Base-by-base conservation (phyloP, 495 filamentous ascomycete genomes). In the Xylona heveae region DNA sequence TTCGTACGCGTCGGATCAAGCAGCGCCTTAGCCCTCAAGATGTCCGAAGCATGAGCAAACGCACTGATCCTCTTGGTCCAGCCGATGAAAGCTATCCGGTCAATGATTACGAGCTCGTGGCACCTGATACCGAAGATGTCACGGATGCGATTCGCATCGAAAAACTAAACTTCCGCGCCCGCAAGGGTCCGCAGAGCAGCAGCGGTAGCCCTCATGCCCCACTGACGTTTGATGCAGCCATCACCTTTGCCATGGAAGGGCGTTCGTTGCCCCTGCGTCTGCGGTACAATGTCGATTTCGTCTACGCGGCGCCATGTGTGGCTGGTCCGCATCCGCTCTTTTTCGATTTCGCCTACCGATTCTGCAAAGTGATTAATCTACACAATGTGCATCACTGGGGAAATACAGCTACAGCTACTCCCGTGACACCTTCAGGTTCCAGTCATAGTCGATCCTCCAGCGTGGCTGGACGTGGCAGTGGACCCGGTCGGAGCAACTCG, bases 281-380 rank as follows among this genome's bases (percentile, higher is more conserved):
- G 19, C 53, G 52, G 16, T 73, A 66, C 38, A 64, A 80, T 45
- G 71, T 77, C 15, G 58, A 58, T 22, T 80, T 76, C 42, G 59
- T 80, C 37, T 46, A 52, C 21, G 69, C 71, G 2, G 74, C 62
- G 51, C 69, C 74, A 12, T 80, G 74, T 46, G 52, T 58, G n/a
- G 57, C 64, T 26, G 74, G 74, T 2, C 74, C 71, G 18, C 74
- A 80, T 36, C 61, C 67, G 12, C 53, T 80, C 20, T 78, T 74
- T 40, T 73, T 62, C 41, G 72, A 78, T 38, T 78, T 76, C 42
- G 50, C 54, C 1, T 67, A 66, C 43, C 52, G 54, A 32, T 41
- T 47, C 10, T 59, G 70, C 17, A 56, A 57, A 28, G 65, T 59
- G 0, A 68, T 74, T 38, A 58, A 68, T 29, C 50, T 80, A 3